A percentile compares a stretch with the other conserved stretches of the same genome.
These are phyloP conservation scores for Podospora didyma DNA, from an alignment of 495 filamentous ascomycete species.

Conservation along the genomic window DNA sequence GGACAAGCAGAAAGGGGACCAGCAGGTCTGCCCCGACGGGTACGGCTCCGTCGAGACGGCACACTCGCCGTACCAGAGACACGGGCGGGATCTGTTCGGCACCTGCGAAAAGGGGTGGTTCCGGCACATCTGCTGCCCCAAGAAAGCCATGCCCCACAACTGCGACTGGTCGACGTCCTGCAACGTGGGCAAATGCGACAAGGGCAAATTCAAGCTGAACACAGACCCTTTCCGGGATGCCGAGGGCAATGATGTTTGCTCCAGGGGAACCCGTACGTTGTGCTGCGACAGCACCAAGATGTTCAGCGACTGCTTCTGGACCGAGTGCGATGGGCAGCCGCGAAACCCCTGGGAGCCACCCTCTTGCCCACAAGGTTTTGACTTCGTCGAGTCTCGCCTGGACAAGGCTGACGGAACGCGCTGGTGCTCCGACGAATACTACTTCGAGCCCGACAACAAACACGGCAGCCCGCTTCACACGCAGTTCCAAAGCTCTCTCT, in stretches of 20 bases:
- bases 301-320: conserved; percentile 20
- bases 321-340: conserved; percentile 21
- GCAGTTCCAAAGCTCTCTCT: no score
- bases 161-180: conserved; percentile 23
- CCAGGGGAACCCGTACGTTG: conserved; percentile 15
- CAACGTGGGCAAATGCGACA: conserved; percentile 21
- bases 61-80: conserved; percentile 19
- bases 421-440: no score
- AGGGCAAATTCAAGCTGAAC: conserved; percentile 25
- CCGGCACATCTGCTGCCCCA: conserved; percentile 34
- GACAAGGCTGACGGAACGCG: no score
- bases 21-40: conserved; percentile 23
- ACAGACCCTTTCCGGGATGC: conserved; percentile 21
- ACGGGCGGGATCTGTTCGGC: not conserved
- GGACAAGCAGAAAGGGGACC: conserved; percentile 14
- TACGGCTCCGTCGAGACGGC: conserved; percentile 18
- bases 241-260: conserved; percentile 22
- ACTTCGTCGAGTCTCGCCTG: no score
- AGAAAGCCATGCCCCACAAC: conserved; percentile 26
- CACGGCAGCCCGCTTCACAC: no score
- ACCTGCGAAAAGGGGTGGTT: conserved; percentile 22
- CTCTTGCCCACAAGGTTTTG: no score
- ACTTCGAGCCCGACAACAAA: no score
- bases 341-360: no score
- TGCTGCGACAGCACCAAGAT: conserved; percentile 28